Evolutionary conservation across 1,139 yeast genomes (phyloP).

Genomic region (Magnusiomyces magnusii): DNA sequence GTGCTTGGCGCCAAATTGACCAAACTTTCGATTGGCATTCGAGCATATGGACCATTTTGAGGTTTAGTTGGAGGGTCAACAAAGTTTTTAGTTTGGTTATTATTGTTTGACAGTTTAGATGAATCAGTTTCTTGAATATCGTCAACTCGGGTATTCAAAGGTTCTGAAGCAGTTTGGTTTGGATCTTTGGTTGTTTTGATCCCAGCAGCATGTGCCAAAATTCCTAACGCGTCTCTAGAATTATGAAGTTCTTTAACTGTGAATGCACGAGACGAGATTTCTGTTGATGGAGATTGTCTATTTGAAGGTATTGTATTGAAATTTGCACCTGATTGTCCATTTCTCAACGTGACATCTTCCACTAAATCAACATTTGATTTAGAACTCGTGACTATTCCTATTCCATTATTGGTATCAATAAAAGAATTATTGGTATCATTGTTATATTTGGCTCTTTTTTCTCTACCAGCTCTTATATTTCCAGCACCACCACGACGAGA

Average conservation of each 20-base stretch:
- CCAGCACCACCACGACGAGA: slow-evolving; percentile 50
- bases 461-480: slow-evolving; percentile 40
- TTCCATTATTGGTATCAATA: not conserved
- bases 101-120: too few relatives aligned
- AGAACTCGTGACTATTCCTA: not conserved
- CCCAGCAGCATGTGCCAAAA: slow-evolving; percentile 44
- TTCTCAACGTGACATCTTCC: not conserved
- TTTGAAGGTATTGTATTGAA: not conserved
- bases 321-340: too few relatives aligned
- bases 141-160: not conserved
- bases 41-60: not conserved
- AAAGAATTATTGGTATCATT: not conserved
- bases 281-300: not conserved
- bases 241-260: slow-evolving; percentile 36
- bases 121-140: too few relatives aligned
- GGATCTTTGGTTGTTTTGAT: slow-evolving; percentile 15
- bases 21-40: not conserved
- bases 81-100: not conserved
- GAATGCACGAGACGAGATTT: slow-evolving; percentile 18
- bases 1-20: not conserved
- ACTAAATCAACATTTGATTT: not conserved
- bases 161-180: not conserved
- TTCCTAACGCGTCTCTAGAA: slow-evolving; percentile 55
- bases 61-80: not conserved
- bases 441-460: slow-evolving; percentile 17